phyloP scores from a whole-genome alignment of 495 filamentous ascomycete genomes.

The Lentithecium fluviatile region DNA sequence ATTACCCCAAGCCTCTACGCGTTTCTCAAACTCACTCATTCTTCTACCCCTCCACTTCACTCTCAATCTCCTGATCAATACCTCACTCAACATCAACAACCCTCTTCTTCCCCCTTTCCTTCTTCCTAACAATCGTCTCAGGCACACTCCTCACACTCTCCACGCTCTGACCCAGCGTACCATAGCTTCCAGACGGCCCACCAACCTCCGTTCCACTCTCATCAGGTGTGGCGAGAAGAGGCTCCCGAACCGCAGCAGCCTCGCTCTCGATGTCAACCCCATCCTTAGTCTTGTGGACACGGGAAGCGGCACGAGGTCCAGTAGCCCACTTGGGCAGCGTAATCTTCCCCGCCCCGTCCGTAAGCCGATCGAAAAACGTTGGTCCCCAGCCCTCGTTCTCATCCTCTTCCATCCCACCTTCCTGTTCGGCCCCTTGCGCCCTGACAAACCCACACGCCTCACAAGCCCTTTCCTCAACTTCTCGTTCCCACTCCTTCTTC shows the following conservation, averaged over 20 bases:
- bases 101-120: conserved; percentile 29
- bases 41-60: too few species aligned
- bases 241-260: neutral
- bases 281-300: neutral
- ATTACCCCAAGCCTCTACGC: too few species aligned
- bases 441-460: conserved; percentile 4
- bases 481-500: conserved; percentile 1
- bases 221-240: conserved; percentile 20
- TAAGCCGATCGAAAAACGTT: neutral
- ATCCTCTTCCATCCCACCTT: neutral
- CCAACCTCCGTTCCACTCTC: conserved; percentile 12
- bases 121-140: conserved; percentile 26
- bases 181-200: conserved; percentile 6
- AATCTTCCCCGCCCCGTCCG: neutral
- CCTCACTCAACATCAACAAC: conserved; percentile 17
- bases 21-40: too few species aligned
- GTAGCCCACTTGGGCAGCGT: conserved; percentile 12
- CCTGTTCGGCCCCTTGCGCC: too few species aligned
- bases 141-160: conserved; percentile 12
- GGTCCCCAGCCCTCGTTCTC: neutral
- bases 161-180: conserved; percentile 13
- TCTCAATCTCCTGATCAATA: too few species aligned
- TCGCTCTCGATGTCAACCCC: neutral
- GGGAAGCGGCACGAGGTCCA: too few species aligned
- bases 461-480: conserved; percentile 6